Evolutionary conservation across 768 basidiomycete genomes (phyloP).

Genomic region (Russula sp.): DNA sequence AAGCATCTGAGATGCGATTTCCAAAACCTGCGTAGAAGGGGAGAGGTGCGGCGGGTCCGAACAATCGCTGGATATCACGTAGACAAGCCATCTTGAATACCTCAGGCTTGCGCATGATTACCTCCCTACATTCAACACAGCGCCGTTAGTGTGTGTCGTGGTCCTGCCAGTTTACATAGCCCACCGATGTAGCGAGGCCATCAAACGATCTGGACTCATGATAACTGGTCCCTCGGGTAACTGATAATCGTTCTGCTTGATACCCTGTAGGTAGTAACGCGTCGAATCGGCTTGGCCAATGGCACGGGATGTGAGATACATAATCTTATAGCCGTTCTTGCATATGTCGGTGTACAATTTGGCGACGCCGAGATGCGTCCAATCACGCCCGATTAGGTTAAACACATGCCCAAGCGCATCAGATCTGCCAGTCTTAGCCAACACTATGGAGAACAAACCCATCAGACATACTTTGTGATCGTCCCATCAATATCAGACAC

Average conservation of each 20-base stretch:
- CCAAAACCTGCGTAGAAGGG: constrained; percentile 98
- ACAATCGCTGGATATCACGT: constrained; percentile 87
- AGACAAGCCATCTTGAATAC: constrained; percentile 99
- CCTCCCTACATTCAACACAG: constrained; percentile 53
- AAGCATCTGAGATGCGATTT: constrained; percentile 94
- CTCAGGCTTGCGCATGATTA: constrained; percentile 98
- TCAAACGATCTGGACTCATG: constrained; percentile 95
- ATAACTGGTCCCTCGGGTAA: constrained; percentile 98
- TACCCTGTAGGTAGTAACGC: constrained; percentile 85
- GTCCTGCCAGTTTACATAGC: constrained; percentile 22
- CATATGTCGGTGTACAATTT: constrained; percentile 95
- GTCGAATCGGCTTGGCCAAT: constrained; percentile 98
- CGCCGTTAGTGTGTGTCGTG: neutral
- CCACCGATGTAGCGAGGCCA: constrained; percentile 90
- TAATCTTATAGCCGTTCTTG: constrained; percentile 94
- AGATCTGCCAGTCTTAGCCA: constrained; percentile 45
- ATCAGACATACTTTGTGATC: constrained; percentile 77
- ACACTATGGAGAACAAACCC: neutral
- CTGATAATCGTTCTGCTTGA: constrained; percentile 93
- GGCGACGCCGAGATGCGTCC: constrained; percentile 96
- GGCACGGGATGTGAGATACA: constrained; percentile 95
- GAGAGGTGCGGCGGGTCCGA: constrained; percentile 60
- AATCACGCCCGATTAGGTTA: constrained; percentile 95
- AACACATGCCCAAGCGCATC: constrained; percentile 96
- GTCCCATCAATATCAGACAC: constrained; percentile 99